A percentile compares a stretch with the other conserved stretches of the same genome.
phyloP scores from a whole-genome alignment of 768 basidiomycete genomes.

The Naematelia encephala region DNA sequence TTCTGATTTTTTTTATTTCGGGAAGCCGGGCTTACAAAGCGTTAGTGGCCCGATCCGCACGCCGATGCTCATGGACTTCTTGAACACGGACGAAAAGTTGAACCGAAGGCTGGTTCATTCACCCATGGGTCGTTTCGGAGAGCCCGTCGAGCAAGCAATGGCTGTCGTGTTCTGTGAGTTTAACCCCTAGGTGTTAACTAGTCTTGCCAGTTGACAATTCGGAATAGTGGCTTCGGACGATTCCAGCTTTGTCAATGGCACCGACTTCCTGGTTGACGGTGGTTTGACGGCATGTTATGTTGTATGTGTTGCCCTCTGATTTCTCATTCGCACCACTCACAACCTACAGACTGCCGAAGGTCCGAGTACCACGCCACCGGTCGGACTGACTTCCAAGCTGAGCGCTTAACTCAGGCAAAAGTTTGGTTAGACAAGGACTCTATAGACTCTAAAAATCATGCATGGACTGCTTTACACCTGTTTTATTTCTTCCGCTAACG shows the following conservation, averaged over 20 bases:
- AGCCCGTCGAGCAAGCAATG: constrained; percentile 90
- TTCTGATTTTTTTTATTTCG: no score
- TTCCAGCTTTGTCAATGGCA: constrained; percentile 92
- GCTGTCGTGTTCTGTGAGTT: constrained; percentile 86
- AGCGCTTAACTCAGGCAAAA: no score
- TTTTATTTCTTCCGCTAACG: no score
- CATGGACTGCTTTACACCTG: no score
- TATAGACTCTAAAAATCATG: no score
- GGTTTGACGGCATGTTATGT: constrained; percentile 91
- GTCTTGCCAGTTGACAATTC: constrained; percentile 7
- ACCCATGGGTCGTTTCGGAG: constrained; percentile 96
- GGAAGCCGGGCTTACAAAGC: no score
- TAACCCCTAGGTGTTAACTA: not conserved
- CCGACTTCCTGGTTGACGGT: constrained; percentile 94
- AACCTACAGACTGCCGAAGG: constrained; percentile 9
- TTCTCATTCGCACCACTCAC: not conserved
- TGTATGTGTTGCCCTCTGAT: constrained; percentile 44
- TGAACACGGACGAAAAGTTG: constrained; percentile 92
- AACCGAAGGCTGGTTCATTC: constrained; percentile 77
- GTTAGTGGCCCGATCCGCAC: constrained; percentile 95
- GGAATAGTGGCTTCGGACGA: constrained; percentile 81
- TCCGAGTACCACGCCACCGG: constrained; percentile 7
- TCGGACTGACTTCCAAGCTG: constrained; percentile 6
- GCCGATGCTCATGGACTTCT: constrained; percentile 95
- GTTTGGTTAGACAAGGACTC: no score